These are phyloP conservation scores for Cardamine chenopodiifolia DNA, from an alignment of 345 rosid species.

Conservation along the genomic window DNA sequence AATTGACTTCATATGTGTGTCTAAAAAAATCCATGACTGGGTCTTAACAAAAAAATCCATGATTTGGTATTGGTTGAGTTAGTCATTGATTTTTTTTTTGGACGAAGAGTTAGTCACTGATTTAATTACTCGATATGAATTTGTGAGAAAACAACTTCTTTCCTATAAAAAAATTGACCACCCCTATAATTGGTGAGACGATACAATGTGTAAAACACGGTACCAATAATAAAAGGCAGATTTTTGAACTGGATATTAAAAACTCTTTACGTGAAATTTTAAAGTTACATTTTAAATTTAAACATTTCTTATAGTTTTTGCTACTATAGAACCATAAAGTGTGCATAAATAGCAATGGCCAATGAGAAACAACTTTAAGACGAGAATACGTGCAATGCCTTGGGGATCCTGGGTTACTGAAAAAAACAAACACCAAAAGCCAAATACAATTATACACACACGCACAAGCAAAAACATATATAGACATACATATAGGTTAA, in stretches of 20 bases:
- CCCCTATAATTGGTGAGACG: neutral
- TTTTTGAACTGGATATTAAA: neutral
- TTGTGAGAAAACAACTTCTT: neutral
- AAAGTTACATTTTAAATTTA: neutral
- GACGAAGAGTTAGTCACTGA: neutral
- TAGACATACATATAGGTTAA: neutral
- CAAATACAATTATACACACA: neutral
- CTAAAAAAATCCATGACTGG: neutral
- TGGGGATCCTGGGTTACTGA: neutral
- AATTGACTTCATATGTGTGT: constrained; percentile 3
- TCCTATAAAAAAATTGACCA: too few species aligned
- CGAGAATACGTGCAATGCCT: neutral
- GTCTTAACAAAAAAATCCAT: neutral
- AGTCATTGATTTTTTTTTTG: neutral
- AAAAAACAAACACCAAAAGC: neutral
- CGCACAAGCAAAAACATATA: neutral
- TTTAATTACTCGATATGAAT: neutral
- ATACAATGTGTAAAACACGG: neutral
- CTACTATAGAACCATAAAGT: neutral
- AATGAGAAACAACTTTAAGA: neutral
- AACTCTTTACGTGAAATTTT: neutral
- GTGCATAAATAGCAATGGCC: neutral
- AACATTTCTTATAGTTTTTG: neutral
- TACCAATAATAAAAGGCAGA: neutral
- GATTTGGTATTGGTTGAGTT: neutral